These are phyloP conservation scores for Fusarium nodosum DNA, from an alignment of 2,329 filamentous ascomycete genomes.

Conservation along the genomic window DNA sequence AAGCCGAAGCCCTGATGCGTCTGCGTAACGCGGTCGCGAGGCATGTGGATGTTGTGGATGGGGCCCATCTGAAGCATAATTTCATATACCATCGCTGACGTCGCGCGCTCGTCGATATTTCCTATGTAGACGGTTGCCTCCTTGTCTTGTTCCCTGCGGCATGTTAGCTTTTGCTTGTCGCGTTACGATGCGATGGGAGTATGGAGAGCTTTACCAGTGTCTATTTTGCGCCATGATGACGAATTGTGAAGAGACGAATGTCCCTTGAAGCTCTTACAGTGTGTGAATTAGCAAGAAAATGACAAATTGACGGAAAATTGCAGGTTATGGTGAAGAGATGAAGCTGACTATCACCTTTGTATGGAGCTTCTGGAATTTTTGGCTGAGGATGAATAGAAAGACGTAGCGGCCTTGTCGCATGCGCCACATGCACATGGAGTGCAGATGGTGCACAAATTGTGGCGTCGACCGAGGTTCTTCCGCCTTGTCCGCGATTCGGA, in stretches of 20 bases:
- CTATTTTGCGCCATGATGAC: slow-evolving; percentile 74
- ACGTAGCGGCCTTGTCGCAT: slow-evolving; percentile 33
- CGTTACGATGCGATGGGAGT: slow-evolving; percentile 5
- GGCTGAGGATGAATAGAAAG: slow-evolving; percentile 35
- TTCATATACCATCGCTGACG: slow-evolving; percentile 93
- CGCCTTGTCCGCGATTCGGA: slow-evolving; percentile 36
- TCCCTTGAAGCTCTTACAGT: slow-evolving; percentile 2
- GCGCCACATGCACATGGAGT: slow-evolving; percentile 21
- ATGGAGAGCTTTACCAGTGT: slow-evolving; percentile 73
- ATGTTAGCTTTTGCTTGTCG: slow-evolving; percentile 32
- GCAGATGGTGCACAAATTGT: not conserved
- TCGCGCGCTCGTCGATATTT: slow-evolving; percentile 97
- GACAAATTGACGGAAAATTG: slow-evolving; percentile 8
- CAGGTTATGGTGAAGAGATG: slow-evolving; percentile 4
- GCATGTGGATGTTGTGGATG: slow-evolving; percentile 97
- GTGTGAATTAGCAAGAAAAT: not conserved
- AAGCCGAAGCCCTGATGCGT: slow-evolving; percentile 98
- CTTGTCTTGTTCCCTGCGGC: slow-evolving; percentile 92
- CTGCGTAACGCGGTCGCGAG: slow-evolving; percentile 97
- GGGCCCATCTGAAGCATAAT: slow-evolving; percentile 98
- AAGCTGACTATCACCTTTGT: slow-evolving; percentile 25
- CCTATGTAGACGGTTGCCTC: slow-evolving; percentile 98
- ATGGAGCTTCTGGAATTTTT: slow-evolving; percentile 49
- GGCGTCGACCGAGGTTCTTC: slow-evolving; percentile 52
- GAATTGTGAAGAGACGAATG: slow-evolving; percentile 29